Percentiles rank a stretch among this genome's conserved stretches.
Conservation (phyloP, 108 stramenopile genomes). For the Cafeteria roenbergensis region DNA sequence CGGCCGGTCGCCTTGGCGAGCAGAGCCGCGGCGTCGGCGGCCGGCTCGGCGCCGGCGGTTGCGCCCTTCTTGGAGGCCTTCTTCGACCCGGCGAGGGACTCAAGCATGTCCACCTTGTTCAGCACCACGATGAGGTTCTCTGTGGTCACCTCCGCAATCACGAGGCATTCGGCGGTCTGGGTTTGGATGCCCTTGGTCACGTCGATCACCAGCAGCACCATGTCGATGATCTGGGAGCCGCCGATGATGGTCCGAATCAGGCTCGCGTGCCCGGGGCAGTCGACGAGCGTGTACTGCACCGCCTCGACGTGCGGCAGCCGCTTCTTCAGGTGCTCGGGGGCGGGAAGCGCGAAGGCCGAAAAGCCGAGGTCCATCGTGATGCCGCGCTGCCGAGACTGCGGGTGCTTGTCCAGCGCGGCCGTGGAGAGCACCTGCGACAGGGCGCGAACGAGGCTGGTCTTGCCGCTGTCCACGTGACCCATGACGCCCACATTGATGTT, state of each 20-base stretch:
- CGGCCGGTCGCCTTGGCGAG: conserved; percentile 46
- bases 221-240: conserved; percentile 81
- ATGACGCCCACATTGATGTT: conserved; percentile 93
- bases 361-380: conserved; percentile 96
- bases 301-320: not conserved
- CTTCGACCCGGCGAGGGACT: too few relatives aligned
- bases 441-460: conserved; percentile 86
- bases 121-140: conserved; percentile 68
- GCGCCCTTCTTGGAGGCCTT: conserved; percentile 43
- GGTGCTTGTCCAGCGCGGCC: conserved; percentile 88
- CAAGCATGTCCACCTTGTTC: conserved; percentile 78
- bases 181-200: conserved; percentile 93
- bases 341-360: conserved; percentile 55
- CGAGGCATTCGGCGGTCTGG: conserved; percentile 95
- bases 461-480: conserved; percentile 93
- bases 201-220: conserved; percentile 73
- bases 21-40: too few relatives aligned
- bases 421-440: conserved; percentile 78
- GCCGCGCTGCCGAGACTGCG: conserved; percentile 77
- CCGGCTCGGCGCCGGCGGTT: too few relatives aligned
- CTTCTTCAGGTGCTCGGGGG: not conserved
- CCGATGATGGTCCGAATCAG: conserved; percentile 96
- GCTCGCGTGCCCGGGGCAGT: conserved; percentile 94
- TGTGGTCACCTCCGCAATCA: conserved; percentile 83
- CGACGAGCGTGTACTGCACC: conserved; percentile 73